phyloP scores from a whole-genome alignment of 495 filamentous ascomycete species.

The Hypoxylon rickii region DNA sequence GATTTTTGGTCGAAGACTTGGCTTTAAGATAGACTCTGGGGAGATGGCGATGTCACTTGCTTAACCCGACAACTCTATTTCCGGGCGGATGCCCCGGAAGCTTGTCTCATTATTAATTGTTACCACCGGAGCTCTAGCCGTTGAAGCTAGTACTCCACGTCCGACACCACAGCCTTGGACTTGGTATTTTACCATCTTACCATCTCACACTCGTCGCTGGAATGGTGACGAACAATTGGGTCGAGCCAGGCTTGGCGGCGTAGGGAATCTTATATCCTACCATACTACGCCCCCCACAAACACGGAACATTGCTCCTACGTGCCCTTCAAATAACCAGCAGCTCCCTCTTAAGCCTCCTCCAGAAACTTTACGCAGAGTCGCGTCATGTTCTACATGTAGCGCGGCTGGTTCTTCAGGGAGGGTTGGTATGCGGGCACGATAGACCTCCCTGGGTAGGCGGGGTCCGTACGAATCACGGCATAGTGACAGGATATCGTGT shows the following conservation, averaged over 20 bases:
- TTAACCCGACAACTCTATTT: slow-evolving; percentile 4
- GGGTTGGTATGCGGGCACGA: not conserved
- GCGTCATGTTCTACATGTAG: slow-evolving; percentile 17
- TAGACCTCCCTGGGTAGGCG: not conserved
- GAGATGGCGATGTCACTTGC: slow-evolving; percentile 14
- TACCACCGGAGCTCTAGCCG: not conserved
- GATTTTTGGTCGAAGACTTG: too few species aligned
- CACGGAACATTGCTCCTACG: slow-evolving; percentile 2
- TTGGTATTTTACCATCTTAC: slow-evolving; percentile 3
- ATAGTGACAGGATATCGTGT: slow-evolving; percentile 20
- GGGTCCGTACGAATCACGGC: not conserved
- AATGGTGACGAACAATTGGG: slow-evolving; percentile 19
- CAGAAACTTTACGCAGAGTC: not conserved
- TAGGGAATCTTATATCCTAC: not conserved
- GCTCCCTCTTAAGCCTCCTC: too few species aligned
- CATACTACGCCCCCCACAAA: not conserved
- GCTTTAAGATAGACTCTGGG: too few species aligned
- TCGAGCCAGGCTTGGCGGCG: not conserved
- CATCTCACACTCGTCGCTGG: not conserved
- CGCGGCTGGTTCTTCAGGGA: not conserved
- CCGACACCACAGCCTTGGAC: slow-evolving; percentile 15
- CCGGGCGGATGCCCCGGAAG: slow-evolving; percentile 19
- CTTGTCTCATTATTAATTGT: slow-evolving; percentile 9
- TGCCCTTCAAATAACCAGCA: not conserved
- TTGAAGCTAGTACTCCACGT: not conserved